Evolutionary conservation across 495 filamentous ascomycete species (phyloP).

Genomic region (Lasiosphaeria miniovina): DNA sequence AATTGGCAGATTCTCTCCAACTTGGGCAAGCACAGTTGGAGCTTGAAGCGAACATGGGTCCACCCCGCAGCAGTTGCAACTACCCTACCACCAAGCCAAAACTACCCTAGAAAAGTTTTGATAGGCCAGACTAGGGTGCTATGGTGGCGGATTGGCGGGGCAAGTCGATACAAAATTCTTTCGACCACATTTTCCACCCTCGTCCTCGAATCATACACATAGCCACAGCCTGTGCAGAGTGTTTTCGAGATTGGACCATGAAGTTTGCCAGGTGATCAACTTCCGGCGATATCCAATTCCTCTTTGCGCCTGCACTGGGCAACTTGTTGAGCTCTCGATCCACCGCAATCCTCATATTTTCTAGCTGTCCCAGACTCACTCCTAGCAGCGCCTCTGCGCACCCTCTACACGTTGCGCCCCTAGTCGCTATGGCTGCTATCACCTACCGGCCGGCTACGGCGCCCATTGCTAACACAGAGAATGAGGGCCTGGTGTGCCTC

Average conservation of each 20-base stretch:
- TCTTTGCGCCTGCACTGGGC: slow-evolving; percentile 9
- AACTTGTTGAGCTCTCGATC: slow-evolving; percentile 8
- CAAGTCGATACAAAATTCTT: slow-evolving; percentile 19
- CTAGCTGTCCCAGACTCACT: neutral
- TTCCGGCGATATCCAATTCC: slow-evolving; percentile 10
- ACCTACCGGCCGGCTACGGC: slow-evolving; percentile 57
- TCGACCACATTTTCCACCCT: slow-evolving; percentile 1
- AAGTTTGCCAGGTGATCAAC: slow-evolving; percentile 15
- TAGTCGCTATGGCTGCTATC: slow-evolving; percentile 38
- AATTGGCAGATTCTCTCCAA: neutral
- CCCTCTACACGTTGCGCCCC: slow-evolving; percentile 12
- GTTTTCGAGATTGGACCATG: slow-evolving; percentile 5
- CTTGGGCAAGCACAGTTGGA: neutral
- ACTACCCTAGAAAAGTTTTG: slow-evolving; percentile 22
- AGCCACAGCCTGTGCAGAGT: neutral
- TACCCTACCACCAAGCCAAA: neutral
- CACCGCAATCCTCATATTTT: slow-evolving; percentile 2
- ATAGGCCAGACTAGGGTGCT: slow-evolving; percentile 4
- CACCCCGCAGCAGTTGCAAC: slow-evolving; percentile 21
- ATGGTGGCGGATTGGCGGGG: slow-evolving; percentile 19
- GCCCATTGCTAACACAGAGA: slow-evolving; percentile 41
- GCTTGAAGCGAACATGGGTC: neutral
- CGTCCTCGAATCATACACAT: neutral
- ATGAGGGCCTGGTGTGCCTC: slow-evolving; percentile 66
- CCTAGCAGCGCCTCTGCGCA: neutral